Evolutionary conservation across 257 asterid genomes (phyloP).

Genomic region (Euphrasia confusa): DNA sequence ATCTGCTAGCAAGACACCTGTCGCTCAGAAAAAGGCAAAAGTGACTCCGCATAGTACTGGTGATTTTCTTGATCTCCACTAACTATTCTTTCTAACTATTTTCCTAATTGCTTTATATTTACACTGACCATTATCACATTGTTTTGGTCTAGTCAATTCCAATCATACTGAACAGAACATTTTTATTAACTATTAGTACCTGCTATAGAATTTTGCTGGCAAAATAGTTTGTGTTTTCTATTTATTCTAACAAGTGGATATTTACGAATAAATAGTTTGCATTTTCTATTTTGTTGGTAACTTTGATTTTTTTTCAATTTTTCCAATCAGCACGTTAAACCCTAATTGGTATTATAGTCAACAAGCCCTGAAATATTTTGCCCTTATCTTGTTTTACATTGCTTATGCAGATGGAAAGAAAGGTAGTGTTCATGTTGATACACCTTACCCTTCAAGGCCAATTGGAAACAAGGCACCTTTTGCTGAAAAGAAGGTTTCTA

Average conservation of each 20-base stretch:
- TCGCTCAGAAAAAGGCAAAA: constrained; percentile 59
- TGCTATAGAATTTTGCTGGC: background rate
- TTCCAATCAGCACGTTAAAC: background rate
- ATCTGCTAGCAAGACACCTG: constrained; percentile 50
- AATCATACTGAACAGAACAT: background rate
- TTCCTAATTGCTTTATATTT: background rate
- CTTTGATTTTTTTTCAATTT: no score
- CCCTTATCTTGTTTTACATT: background rate
- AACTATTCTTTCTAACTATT: background rate
- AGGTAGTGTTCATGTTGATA: constrained; percentile 50
- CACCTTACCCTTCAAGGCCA: constrained; percentile 64
- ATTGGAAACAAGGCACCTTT: constrained; percentile 36
- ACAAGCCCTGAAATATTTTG: background rate
- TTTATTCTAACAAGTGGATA: background rate
- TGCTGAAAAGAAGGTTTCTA: constrained; percentile 46
- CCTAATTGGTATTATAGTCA: background rate
- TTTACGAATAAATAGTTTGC: no score
- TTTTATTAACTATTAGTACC: background rate
- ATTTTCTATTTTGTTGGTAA: no score
- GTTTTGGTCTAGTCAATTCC: background rate
- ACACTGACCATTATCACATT: no score
- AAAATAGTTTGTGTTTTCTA: background rate
- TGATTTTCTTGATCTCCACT: constrained; percentile 22
- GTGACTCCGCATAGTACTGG: constrained; percentile 64
- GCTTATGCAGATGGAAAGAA: constrained; percentile 49